Conservation (phyloP, 2,329 filamentous ascomycete species). For the Achaetomium macrosporum region DNA sequence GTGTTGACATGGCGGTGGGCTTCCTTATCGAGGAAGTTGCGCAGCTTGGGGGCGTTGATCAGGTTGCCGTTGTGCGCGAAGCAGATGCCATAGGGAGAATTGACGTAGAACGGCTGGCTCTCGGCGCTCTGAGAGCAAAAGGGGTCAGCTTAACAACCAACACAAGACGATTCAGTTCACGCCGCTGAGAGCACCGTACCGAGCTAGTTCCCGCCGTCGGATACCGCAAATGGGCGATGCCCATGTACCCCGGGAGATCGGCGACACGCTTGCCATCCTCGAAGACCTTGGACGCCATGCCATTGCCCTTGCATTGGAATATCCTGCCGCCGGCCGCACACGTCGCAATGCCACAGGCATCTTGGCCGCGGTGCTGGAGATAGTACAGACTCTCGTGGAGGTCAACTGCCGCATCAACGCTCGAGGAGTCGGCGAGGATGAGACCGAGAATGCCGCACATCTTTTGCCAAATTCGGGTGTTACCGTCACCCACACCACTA, state of each 20-base stretch:
- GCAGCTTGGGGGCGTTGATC: conserved; percentile 67
- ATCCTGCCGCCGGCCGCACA: conserved; percentile 67
- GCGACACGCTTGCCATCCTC: conserved; percentile 67
- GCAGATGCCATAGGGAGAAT: conserved; percentile 76
- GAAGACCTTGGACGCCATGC: conserved; percentile 81
- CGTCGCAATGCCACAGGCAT: conserved; percentile 81
- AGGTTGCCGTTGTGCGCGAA: conserved; percentile 81
- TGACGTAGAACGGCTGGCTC: conserved; percentile 90
- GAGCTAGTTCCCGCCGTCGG: conserved; percentile 78
- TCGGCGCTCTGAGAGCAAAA: conserved; percentile 55
- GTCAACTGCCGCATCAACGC: conserved; percentile 52
- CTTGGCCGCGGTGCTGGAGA: conserved; percentile 69
- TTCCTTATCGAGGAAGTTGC: conserved; percentile 66
- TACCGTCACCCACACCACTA: background rate
- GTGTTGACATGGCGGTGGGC: conserved; percentile 86
- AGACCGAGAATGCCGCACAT: conserved; percentile 61
- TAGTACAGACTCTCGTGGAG: conserved; percentile 68
- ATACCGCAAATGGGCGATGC: conserved; percentile 79
- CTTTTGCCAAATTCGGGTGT: conserved; percentile 7
- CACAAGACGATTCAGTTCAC: background rate
- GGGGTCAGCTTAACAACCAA: conserved; percentile 24
- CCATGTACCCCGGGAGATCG: conserved; percentile 79
- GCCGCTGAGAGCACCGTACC: conserved; percentile 21
- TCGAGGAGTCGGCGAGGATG: conserved; percentile 45
- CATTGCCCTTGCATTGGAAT: conserved; percentile 86